Conservation (phyloP, 352 stramenopile genomes). For the Phytophthora constricta region DNA sequence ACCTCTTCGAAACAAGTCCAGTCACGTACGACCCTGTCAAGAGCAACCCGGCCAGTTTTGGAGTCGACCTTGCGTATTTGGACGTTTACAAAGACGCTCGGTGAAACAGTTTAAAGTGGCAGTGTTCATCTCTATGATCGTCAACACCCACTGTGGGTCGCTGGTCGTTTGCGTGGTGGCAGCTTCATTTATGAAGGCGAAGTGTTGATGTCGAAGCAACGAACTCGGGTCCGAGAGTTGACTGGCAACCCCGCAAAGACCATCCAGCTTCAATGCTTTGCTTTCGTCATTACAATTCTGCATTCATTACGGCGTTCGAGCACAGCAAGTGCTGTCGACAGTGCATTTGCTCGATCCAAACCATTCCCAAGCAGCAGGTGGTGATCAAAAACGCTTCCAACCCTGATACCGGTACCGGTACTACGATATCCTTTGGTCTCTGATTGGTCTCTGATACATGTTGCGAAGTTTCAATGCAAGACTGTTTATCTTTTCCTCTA, state of each 20-base stretch:
- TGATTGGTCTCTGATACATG: neutral
- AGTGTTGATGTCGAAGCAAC: constrained; percentile 1
- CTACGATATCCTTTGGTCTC: neutral
- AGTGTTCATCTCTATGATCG: neutral
- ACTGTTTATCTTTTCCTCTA: too few relatives aligned
- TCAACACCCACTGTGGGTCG: neutral
- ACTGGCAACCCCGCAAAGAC: neutral
- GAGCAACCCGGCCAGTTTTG: neutral
- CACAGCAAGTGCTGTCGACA: too few relatives aligned
- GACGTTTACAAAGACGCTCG: constrained; percentile 36
- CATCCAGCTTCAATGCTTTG: neutral
- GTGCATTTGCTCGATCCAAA: too few relatives aligned
- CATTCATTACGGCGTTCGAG: neutral
- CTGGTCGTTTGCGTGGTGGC: too few relatives aligned
- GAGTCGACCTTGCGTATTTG: constrained; percentile 37
- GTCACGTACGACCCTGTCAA: constrained; percentile 12
- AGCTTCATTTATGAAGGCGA: too few relatives aligned
- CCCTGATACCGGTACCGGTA: too few relatives aligned
- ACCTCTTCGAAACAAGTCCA: too few relatives aligned
- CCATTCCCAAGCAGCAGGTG: neutral
- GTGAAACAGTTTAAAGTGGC: constrained; percentile 1
- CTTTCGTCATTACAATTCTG: neutral
- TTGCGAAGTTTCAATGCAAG: too few relatives aligned
- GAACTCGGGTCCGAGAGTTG: constrained; percentile 3
- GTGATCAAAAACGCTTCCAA: neutral